phyloP scores from a whole-genome alignment of 305 asterid genomes.

The Fraxinus albicans region DNA sequence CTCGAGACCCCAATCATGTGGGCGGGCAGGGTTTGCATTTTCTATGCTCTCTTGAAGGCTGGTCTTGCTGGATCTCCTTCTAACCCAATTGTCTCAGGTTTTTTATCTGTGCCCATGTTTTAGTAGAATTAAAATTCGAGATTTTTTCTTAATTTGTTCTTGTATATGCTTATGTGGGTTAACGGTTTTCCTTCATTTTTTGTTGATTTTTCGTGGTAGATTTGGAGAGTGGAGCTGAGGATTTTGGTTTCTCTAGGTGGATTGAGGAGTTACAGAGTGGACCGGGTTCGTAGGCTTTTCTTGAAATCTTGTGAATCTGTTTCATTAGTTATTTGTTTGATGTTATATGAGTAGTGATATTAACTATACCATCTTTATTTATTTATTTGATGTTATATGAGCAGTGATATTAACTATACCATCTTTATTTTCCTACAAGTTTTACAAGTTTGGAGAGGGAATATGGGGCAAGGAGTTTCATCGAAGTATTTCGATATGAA shows the following conservation, averaged over 20 bases:
- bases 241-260: conserved; percentile 82
- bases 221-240: conserved; percentile 61
- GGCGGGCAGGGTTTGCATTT: conserved; percentile 89
- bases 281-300: conserved; percentile 63
- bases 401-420: neutral
- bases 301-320: conserved; percentile 3
- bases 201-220: conserved; percentile 41
- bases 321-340: neutral
- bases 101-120: neutral
- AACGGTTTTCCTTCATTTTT: neutral
- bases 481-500: neutral
- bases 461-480: neutral
- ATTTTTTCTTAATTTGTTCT: neutral
- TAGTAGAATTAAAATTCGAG: neutral
- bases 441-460: neutral
- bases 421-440: neutral
- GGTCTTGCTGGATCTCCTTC: conserved; percentile 95
- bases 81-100: conserved; percentile 78
- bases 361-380: neutral
- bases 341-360: neutral
- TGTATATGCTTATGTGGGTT: neutral
- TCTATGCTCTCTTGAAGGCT: conserved; percentile 81
- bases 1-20: conserved; percentile 76
- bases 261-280: conserved; percentile 60
- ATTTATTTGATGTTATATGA: neutral